Base-by-base conservation (phyloP, 2,329 filamentous ascomycete genomes). In the Trichophaea hybrida region DNA sequence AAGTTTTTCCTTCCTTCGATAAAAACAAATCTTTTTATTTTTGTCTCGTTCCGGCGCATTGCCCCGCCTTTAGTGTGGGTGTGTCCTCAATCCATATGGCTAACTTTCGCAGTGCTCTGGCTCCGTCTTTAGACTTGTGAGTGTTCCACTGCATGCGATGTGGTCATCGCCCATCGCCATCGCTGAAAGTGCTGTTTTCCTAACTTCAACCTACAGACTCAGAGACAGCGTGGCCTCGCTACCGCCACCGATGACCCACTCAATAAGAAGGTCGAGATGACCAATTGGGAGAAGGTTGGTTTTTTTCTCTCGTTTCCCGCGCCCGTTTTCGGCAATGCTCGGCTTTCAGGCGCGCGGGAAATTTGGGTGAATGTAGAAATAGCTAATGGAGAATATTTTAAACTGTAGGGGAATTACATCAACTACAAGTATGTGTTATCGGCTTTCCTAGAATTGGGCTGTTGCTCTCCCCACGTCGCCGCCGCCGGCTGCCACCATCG, bases 211-310 rank as follows among this genome's bases (percentile, higher is more conserved):
- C 34, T 8, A 33, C 58, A 68, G 66, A 65, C 56, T 46, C 66
- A 67, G 62, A 61, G 55, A 50, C 51, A 65, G 51, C 67, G 67
- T 57, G 65, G 67, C 64, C 67, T 96, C 78, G 91, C 91, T 66
- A 94, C 90, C 69, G 85, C 89, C 71, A 80, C 82, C 70, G 88
- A 95, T 76, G 83, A 83, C 72, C 82, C 88, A 69, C 84, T 98
- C 69, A 87, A 90, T 77, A 84, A 84, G 78, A 95, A 96, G 85
- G 93, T 98, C 74, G 86, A 85, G 75, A 95, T 97, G 81, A 94
- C 91, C 80, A 96, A 88, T 77, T 88, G 84, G 80, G 93, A 98
- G 77, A 86, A 89, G 73, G 75, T 76, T 68, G 71, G 73, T 59
- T 49, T 37, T 55, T 54, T 46, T 54, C 54, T 51, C 50, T 40